These are phyloP conservation scores for Solanum tacnaense DNA, from an alignment of 257 asterid genomes.

Conservation along the genomic window DNA sequence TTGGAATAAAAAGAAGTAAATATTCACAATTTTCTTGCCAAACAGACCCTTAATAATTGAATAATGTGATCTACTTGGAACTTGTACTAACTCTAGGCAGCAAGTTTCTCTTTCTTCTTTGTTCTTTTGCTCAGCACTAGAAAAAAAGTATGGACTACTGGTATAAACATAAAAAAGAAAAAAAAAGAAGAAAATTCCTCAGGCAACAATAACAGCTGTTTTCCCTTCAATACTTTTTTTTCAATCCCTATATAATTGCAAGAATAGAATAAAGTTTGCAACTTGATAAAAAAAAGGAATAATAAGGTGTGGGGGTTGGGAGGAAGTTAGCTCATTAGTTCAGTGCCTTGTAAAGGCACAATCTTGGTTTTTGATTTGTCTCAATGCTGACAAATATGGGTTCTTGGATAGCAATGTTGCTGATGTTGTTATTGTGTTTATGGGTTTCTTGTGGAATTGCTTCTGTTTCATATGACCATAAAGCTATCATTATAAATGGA, in stretches of 20 bases:
- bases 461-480: constrained; percentile 67
- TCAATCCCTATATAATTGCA: background rate
- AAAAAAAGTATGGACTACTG: background rate
- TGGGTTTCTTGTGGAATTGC: constrained; percentile 11
- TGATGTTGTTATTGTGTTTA: constrained; percentile 17
- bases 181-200: background rate
- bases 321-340: background rate
- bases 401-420: constrained; percentile 8
- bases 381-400: background rate
- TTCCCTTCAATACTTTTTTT: background rate
- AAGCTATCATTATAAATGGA: constrained; percentile 62
- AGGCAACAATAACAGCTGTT: constrained; percentile 1
- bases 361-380: background rate
- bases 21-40: background rate
- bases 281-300: background rate
- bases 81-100: background rate
- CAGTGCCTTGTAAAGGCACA: constrained; percentile 5
- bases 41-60: background rate
- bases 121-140: background rate
- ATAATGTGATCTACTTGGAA: background rate
- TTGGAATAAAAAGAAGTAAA: background rate
- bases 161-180: background rate
- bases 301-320: background rate
- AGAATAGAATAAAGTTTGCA: constrained; percentile 29
- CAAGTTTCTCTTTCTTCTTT: background rate